These are phyloP conservation scores for Mariannaea sp. DNA, from an alignment of 2,329 filamentous ascomycete species.

Conservation along the genomic window DNA sequence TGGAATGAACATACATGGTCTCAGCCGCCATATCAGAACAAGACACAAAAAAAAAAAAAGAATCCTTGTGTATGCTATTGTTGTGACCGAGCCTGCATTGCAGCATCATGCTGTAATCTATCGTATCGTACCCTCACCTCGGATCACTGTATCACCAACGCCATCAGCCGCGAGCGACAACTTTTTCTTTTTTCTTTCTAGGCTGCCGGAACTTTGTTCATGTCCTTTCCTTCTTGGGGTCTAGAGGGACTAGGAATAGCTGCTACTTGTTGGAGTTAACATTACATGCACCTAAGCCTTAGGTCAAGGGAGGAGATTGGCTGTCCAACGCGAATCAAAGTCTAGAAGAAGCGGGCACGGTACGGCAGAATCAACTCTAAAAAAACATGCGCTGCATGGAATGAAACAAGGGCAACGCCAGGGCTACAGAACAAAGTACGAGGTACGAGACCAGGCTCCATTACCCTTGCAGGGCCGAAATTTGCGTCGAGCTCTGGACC, in stretches of 20 bases:
- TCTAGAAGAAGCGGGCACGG: not conserved
- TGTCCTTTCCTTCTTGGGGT: slow-evolving; percentile 11
- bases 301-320: too few species aligned
- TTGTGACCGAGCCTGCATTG: not conserved
- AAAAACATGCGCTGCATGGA: slow-evolving; percentile 4
- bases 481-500: slow-evolving; percentile 21
- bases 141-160: not conserved
- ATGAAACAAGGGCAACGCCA: slow-evolving; percentile 27
- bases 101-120: not conserved
- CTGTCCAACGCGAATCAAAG: too few species aligned
- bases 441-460: not conserved
- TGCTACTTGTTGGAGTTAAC: not conserved
- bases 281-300: too few species aligned
- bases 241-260: not conserved
- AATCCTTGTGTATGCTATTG: too few species aligned
- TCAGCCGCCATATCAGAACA: slow-evolving; percentile 11
- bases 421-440: not conserved
- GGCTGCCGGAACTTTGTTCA: slow-evolving; percentile 9
- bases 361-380: not conserved
- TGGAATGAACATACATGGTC: slow-evolving; percentile 19
- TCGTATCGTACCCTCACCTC: slow-evolving; percentile 5
- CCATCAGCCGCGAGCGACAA: not conserved
- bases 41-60: too few species aligned
- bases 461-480: slow-evolving; percentile 23
- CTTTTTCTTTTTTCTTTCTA: not conserved